Conservation (phyloP, 2,329 filamentous ascomycete genomes). For the Ophiostoma perfectum region DNA sequence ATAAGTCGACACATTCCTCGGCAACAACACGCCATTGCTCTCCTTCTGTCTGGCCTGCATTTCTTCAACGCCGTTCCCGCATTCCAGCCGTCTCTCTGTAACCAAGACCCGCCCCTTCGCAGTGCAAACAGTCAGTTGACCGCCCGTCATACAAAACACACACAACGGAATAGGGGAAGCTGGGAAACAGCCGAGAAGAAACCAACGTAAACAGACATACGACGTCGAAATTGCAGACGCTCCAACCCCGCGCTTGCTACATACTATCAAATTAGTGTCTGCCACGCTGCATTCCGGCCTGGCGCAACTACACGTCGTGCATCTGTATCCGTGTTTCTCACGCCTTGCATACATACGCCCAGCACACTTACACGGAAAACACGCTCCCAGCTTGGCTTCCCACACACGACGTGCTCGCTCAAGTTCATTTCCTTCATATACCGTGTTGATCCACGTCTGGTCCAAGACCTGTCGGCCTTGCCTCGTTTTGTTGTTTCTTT, state of each 20-base stretch:
- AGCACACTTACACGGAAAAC: slow-evolving; percentile 6
- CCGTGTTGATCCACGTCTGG: neutral
- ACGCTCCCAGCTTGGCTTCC: neutral
- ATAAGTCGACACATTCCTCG: slow-evolving; percentile 6
- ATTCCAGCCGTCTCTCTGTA: slow-evolving; percentile 5
- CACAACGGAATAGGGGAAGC: slow-evolving; percentile 3
- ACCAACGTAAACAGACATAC: neutral
- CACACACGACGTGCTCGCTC: slow-evolving; percentile 2
- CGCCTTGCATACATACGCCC: no score
- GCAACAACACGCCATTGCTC: neutral
- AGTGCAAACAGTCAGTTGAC: neutral
- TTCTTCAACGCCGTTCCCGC: slow-evolving; percentile 2
- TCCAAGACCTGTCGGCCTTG: neutral
- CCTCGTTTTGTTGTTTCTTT: neutral
- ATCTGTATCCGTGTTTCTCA: no score
- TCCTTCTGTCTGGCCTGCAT: neutral
- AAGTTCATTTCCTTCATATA: neutral
- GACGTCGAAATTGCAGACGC: neutral
- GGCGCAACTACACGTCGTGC: slow-evolving; percentile 10
- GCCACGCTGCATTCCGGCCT: slow-evolving; percentile 21
- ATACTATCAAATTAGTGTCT: slow-evolving; percentile 17
- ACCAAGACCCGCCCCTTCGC: neutral
- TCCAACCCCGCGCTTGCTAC: slow-evolving; percentile 7
- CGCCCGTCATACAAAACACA: neutral
- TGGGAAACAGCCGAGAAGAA: neutral